Evolutionary conservation across 495 filamentous ascomycete species (phyloP).

Genomic region (Letharia lupina): DNA sequence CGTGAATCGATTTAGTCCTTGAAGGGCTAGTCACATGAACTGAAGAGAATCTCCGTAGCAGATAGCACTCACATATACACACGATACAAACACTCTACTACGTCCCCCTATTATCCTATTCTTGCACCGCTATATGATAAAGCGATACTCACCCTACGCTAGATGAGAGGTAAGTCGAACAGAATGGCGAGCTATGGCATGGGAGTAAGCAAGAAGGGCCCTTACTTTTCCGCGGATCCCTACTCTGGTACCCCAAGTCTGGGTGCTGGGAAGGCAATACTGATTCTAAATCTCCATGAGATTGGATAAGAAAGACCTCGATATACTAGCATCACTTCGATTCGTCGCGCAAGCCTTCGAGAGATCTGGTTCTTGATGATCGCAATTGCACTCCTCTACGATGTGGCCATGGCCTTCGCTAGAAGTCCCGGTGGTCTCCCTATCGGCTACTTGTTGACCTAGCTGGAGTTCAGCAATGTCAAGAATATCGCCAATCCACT

Average conservation of each 20-base stretch:
- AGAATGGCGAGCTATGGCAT: too few species aligned
- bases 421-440: slow-evolving; percentile 21
- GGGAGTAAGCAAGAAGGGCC: too few species aligned
- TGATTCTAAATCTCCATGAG: slow-evolving; percentile 11
- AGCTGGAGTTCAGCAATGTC: slow-evolving; percentile 25
- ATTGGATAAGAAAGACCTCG: slow-evolving; percentile 24
- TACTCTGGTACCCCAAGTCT: neutral
- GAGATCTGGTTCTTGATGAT: slow-evolving; percentile 29
- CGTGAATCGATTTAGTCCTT: too few species aligned
- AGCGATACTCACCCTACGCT: too few species aligned
- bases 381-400: slow-evolving; percentile 25
- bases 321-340: slow-evolving; percentile 25
- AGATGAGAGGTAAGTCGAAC: too few species aligned
- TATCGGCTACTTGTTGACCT: slow-evolving; percentile 25
- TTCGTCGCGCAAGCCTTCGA: slow-evolving; percentile 28
- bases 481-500: slow-evolving; percentile 22
- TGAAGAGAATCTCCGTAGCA: too few species aligned
- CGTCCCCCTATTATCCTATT: too few species aligned
- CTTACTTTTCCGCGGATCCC: too few species aligned
- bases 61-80: too few species aligned
- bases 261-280: slow-evolving; percentile 12
- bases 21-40: too few species aligned
- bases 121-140: too few species aligned
- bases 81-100: too few species aligned
- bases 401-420: slow-evolving; percentile 24